A percentile compares a stretch with the other conserved stretches of the same genome.
phyloP scores from a whole-genome alignment of 139 green algal species.

The Chlamydomonas incerta region DNA sequence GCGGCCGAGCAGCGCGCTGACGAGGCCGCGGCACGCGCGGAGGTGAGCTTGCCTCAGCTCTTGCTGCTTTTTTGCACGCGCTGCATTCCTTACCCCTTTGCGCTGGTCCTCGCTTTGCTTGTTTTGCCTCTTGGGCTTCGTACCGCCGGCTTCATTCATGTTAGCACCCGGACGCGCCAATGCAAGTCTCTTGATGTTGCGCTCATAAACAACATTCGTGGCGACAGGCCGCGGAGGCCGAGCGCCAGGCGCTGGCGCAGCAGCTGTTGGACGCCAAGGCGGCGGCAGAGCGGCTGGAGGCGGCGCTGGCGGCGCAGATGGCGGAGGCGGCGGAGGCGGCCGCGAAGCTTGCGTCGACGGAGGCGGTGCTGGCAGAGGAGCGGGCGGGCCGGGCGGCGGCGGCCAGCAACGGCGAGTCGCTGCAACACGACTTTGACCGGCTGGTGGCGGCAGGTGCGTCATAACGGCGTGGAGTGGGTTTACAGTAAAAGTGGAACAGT shows the following conservation, averaged over 20 bases:
- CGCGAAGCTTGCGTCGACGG: conserved; percentile 35
- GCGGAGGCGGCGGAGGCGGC: conserved; percentile 27
- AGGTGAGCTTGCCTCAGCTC: neutral
- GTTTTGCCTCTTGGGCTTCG: no score
- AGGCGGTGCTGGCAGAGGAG: conserved; percentile 54
- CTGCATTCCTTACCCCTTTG: no score
- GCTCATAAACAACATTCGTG: no score
- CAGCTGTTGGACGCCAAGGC: conserved; percentile 10
- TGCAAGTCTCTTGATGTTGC: no score
- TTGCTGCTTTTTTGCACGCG: no score
- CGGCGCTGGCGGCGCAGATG: conserved; percentile 20
- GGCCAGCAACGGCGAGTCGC: conserved; percentile 37
- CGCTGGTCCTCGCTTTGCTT: no score
- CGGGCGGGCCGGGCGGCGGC: conserved; percentile 37
- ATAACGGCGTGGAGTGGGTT: no score
- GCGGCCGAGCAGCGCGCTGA: conserved; percentile 27
- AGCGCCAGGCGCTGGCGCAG: conserved; percentile 2
- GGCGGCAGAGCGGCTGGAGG: conserved; percentile 14
- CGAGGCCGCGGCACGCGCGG: conserved; percentile 24
- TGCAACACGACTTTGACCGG: conserved; percentile 54
- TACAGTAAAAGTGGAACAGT: no score
- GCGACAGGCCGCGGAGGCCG: conserved; percentile 25
- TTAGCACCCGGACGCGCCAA: no score
- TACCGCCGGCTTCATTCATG: no score
- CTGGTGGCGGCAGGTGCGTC: conserved; percentile 48